These are phyloP conservation scores for Trypanosoma scelopori DNA, from an alignment of 208 protist species.

Conservation along the genomic window DNA sequence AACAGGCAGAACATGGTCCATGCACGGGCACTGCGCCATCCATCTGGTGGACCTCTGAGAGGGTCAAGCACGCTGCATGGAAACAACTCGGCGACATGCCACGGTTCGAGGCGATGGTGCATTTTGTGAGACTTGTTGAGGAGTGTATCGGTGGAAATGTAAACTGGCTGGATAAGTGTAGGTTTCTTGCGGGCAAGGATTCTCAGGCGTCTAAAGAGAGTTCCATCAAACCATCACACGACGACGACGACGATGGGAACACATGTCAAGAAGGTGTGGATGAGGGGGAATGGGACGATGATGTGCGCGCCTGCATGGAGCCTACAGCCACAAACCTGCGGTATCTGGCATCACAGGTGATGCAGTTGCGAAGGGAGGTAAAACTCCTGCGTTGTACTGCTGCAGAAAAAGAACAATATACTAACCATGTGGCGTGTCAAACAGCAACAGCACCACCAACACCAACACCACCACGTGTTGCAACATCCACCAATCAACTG, in stretches of 20 bases:
- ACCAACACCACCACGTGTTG: not conserved
- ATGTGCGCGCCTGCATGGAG: constrained; percentile 37
- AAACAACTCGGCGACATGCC: constrained; percentile 60
- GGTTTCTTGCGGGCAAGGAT: not conserved
- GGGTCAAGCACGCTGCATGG: constrained; percentile 78
- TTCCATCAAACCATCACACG: not conserved
- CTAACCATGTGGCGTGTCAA: no score
- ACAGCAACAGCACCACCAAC: no score
- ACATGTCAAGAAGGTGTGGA: constrained; percentile 1
- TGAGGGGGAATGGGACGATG: constrained; percentile 39
- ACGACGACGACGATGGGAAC: not conserved
- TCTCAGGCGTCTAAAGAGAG: not conserved
- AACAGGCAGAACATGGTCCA: constrained; percentile 67
- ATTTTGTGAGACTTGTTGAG: constrained; percentile 66
- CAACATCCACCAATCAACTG: not conserved
- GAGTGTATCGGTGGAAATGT: constrained; percentile 19
- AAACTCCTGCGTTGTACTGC: not conserved
- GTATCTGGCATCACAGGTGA: constrained; percentile 53
- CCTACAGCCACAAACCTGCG: constrained; percentile 45
- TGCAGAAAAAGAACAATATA: not conserved
- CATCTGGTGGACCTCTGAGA: constrained; percentile 60
- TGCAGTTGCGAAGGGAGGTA: constrained; percentile 37
- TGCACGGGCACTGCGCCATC: constrained; percentile 59
- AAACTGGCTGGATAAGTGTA: constrained; percentile 20
- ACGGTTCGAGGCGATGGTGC: constrained; percentile 84